Base-by-base conservation (phyloP, 768 basidiomycete species). In the Hericium erinaceus region DNA sequence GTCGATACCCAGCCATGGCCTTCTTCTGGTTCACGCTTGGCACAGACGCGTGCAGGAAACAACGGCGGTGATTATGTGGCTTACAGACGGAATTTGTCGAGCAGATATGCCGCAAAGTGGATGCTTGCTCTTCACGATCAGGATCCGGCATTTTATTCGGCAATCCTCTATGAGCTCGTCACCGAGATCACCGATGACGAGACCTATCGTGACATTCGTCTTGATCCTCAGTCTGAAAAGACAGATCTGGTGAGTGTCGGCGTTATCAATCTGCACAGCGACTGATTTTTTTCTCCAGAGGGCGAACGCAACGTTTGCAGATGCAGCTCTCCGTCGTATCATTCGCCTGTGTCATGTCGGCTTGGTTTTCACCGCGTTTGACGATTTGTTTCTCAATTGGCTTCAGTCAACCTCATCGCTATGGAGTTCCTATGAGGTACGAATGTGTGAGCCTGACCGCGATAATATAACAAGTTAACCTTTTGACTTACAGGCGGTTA, bases 1-100 rank as follows among this genome's bases (percentile, higher is more conserved):
- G 63, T 64, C 3, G 78, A 82, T 33, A 48, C 65, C 7, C 67
- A 70, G 9, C 70, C 78, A n/a, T 89, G 87, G 87, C 87, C 87
- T 67, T 16, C 52, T 68, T 2, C 61, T 6, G 55, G 64, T 22
- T 49, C 60, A 3, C 70, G 80, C n/a, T 68, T 70, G 33, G 64
- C 69, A 1, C 63, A 73, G 9, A 63, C 72, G 3, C 73, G 69
- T 60, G 74, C 79, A 12, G 69, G 72, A 7, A 79, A 78, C 56
- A 86, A 82, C 66, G 86, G 89, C 0, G 81, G 85, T 18, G 83
- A 87, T 60, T 92, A 90, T 66, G 73, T 89, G 48, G 77, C 80
- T 15, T 74, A 79, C 24, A 74, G 89, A 40, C 75, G 79, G 40
- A 69, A 73, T 2, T 69, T 92, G 20, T 68, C 83, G 53, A 64